These are phyloP conservation scores for Fraxinus greggii DNA, from an alignment of 305 asterid species.

Conservation along the genomic window DNA sequence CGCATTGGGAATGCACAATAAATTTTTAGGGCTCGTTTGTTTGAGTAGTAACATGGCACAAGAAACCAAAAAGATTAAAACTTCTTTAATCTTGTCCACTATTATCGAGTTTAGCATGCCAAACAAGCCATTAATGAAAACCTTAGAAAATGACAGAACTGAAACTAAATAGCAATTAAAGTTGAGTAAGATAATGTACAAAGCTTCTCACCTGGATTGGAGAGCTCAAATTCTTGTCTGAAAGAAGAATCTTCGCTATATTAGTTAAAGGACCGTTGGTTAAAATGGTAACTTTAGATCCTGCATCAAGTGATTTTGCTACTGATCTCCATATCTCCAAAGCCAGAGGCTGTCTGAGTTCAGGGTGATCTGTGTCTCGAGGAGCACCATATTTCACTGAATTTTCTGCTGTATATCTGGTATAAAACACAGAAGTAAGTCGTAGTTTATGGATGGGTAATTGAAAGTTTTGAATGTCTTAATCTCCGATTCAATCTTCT, in stretches of 20 bases:
- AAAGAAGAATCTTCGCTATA: conserved; percentile 58
- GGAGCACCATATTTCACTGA: conserved; percentile 74
- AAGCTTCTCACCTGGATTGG: conserved; percentile 53
- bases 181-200: background rate
- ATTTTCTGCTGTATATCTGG: conserved; percentile 75
- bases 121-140: background rate
- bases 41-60: background rate
- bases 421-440: conserved; percentile 8
- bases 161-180: background rate
- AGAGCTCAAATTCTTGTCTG: conserved; percentile 41
- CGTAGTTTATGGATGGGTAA: background rate
- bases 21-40: background rate
- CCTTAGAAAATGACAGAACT: background rate
- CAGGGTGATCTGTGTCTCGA: conserved; percentile 72
- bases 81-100: background rate
- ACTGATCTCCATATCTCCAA: conserved; percentile 68
- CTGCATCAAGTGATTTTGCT: conserved; percentile 44
- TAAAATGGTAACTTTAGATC: conserved; percentile 61
- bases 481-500: background rate
- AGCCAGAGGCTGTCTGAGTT: conserved; percentile 80
- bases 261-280: conserved; percentile 89
- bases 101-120: background rate
- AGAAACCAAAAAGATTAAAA: background rate
- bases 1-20: background rate
- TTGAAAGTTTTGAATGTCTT: background rate